Evolutionary conservation across 2,329 filamentous ascomycete genomes (phyloP).

Genomic region (Beauveria asiatica): DNA sequence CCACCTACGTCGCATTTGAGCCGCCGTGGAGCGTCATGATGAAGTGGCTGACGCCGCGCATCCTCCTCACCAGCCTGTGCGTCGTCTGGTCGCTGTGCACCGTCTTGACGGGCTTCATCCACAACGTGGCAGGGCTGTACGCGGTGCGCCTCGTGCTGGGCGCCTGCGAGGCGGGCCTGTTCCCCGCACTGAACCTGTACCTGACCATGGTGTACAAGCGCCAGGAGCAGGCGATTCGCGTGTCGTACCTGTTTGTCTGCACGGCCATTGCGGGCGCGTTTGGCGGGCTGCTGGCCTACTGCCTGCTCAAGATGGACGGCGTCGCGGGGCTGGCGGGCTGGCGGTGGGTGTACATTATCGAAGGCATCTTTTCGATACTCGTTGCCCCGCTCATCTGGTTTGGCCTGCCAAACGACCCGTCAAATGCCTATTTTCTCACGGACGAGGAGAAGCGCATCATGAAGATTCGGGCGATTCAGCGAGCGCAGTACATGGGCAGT

Average conservation of each 20-base stretch:
- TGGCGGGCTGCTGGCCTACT: slow-evolving; percentile 37
- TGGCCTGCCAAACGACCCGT: slow-evolving; percentile 36
- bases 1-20: slow-evolving; percentile 24
- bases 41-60: slow-evolving; percentile 24
- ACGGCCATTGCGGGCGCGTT: slow-evolving; percentile 40
- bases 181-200: slow-evolving; percentile 20
- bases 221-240: slow-evolving; percentile 44
- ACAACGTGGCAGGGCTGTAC: slow-evolving; percentile 20
- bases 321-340: slow-evolving; percentile 35
- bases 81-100: slow-evolving; percentile 21
- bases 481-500: slow-evolving; percentile 38
- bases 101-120: slow-evolving; percentile 22
- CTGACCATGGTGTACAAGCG: slow-evolving; percentile 28
- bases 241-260: slow-evolving; percentile 39
- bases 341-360: slow-evolving; percentile 43
- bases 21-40: slow-evolving; percentile 24
- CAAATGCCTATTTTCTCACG: slow-evolving; percentile 39
- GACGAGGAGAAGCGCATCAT: slow-evolving; percentile 42
- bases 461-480: slow-evolving; percentile 35
- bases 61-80: slow-evolving; percentile 21
- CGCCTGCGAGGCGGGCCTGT: slow-evolving; percentile 19
- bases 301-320: slow-evolving; percentile 36
- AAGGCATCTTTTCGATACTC: slow-evolving; percentile 36
- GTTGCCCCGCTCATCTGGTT: slow-evolving; percentile 37
- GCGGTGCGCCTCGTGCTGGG: slow-evolving; percentile 19